Conservation (phyloP, 306 rosid species). For the Fagus crenata region DNA sequence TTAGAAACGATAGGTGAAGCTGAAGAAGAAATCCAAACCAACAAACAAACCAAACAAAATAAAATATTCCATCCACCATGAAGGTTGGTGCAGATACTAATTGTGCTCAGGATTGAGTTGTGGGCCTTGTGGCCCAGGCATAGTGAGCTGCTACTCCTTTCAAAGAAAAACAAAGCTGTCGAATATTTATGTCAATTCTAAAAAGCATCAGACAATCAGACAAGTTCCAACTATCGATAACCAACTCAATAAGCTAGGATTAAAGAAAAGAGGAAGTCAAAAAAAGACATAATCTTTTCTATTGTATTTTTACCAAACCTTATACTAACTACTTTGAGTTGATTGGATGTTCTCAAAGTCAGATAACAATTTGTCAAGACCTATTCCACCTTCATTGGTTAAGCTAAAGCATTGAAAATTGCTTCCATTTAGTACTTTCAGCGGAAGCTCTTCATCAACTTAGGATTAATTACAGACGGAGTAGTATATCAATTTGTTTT, state of each 20-base stretch:
- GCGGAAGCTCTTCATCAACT: not conserved
- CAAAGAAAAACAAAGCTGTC: no score
- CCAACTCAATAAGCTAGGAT: not conserved
- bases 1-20: no score
- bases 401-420: not conserved
- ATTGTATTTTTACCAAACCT: not conserved
- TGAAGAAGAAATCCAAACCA: not conserved
- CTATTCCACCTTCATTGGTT: not conserved
- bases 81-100: not conserved
- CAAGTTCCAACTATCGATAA: not conserved
- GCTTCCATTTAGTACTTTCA: not conserved
- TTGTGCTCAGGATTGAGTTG: not conserved
- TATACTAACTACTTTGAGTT: not conserved
- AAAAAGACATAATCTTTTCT: not conserved
- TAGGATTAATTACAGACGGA: not conserved
- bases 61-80: not conserved
- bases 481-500: no score
- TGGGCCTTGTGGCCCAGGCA: not conserved
- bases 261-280: not conserved
- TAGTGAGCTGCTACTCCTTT: not conserved
- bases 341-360: not conserved
- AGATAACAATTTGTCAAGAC: not conserved
- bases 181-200: no score
- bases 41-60: not conserved
- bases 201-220: no score